These are phyloP conservation scores for Pythium vanterpoolii DNA, from an alignment of 352 stramenopile species.

Conservation along the genomic window DNA sequence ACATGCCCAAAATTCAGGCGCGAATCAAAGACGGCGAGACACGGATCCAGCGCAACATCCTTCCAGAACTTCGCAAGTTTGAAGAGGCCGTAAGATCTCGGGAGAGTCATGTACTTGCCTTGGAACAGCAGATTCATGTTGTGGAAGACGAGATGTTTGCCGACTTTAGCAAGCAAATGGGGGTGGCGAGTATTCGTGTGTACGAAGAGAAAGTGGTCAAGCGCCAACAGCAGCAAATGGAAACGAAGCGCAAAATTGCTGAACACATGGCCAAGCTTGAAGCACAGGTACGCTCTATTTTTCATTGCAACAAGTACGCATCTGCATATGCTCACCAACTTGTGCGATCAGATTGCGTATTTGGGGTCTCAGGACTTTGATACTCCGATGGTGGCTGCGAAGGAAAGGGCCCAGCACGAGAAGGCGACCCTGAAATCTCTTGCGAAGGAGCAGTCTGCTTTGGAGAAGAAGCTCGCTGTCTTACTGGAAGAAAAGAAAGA, in stretches of 20 bases:
- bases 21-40: slow-evolving; percentile 55
- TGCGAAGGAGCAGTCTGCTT: slow-evolving; percentile 38
- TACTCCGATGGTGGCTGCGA: slow-evolving; percentile 37
- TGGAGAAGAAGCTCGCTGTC: slow-evolving; percentile 43
- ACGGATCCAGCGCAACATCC: slow-evolving; percentile 44
- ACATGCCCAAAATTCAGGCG: slow-evolving; percentile 62
- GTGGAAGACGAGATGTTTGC: slow-evolving; percentile 87
- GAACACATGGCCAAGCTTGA: slow-evolving; percentile 82
- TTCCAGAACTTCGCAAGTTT: slow-evolving; percentile 64
- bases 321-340: neutral
- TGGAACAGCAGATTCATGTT: slow-evolving; percentile 63
- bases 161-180: slow-evolving; percentile 73
- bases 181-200: slow-evolving; percentile 77
- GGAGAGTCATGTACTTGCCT: slow-evolving; percentile 31
- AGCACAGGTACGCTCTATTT: slow-evolving; percentile 50
- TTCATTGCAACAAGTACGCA: slow-evolving; percentile 34
- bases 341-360: slow-evolving; percentile 19
- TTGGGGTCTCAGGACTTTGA: slow-evolving; percentile 52
- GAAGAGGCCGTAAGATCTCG: slow-evolving; percentile 47
- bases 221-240: slow-evolving; percentile 61
- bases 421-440: slow-evolving; percentile 52
- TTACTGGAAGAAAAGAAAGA: slow-evolving; percentile 81
- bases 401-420: slow-evolving; percentile 44
- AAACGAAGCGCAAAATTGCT: slow-evolving; percentile 67
- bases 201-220: slow-evolving; percentile 95